Evolutionary conservation across 202 grass and related monocot species (phyloP), one percentile per base, ranked within the genome.

Genomic region (Zizania palustris): DNA sequence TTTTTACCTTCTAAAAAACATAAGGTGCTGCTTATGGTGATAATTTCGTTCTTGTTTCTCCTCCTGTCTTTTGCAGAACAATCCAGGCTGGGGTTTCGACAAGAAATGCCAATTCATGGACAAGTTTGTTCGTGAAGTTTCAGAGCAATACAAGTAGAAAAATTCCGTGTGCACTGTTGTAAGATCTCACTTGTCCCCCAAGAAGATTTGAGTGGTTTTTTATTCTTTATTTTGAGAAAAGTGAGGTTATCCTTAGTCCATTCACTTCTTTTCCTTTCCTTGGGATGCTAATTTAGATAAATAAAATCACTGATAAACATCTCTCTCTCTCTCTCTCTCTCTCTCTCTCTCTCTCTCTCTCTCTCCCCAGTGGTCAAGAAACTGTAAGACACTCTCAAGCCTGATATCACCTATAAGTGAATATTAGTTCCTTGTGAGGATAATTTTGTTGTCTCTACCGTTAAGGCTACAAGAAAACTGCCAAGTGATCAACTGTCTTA

Each of bases 31-130:
- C 11, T 3, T 43, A n/a, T 41, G 15, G 0, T 37, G 14, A 45
- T 60, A 35, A 54, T n/a, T 60, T 61, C 50, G 18, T 66, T 66
- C 22, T 64, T 78, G 65, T 53, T n/a, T 60, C 14, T 71, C 45
- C 69, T 69, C 63, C 9, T 53, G 9, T 59, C 28, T 43, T 54
- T 81, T 90, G 72, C 78, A 98, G 89, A 95, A 93, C 74, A 98
- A 92, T 84, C 91, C 91, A 66, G 87, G 89, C n/a, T 90, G 75
- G 91, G 89, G 85, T 71, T 98, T 88, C 70, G 59, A 90, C 77
- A 92, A 90, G 74, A 95, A 95, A 75, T 95, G 91, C 15, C 87
- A 92, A 39, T 95, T 95, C 79, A 92, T 90, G 87, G 89, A 95
- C 87, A 98, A 95, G 81, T 88, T 95, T 90, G 88, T 81, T 14